phyloP scores from a whole-genome alignment of 352 stramenopile species.

The Phytophthora sansomeana region DNA sequence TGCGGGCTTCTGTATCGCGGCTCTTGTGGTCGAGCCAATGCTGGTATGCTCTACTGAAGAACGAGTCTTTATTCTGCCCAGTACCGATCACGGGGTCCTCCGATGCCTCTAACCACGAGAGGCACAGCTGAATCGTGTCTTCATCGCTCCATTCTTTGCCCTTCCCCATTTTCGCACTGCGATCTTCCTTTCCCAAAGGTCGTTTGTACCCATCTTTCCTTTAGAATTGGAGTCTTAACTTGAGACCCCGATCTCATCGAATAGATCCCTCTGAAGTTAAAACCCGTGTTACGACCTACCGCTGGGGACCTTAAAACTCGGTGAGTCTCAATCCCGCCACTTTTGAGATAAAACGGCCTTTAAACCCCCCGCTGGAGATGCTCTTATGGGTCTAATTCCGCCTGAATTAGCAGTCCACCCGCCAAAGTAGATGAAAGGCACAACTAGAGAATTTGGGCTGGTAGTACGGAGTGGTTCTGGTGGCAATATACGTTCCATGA shows the following conservation, averaged over 20 bases:
- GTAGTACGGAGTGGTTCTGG: too few relatives aligned
- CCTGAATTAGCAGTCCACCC: too few relatives aligned
- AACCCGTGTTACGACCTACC: background rate
- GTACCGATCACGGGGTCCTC: background rate
- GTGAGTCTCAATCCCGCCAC: too few relatives aligned
- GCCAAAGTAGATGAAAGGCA: too few relatives aligned
- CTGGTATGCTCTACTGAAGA: background rate
- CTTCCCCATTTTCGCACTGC: constrained; percentile 3
- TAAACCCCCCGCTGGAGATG: too few relatives aligned
- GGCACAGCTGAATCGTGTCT: constrained; percentile 1
- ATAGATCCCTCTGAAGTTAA: background rate
- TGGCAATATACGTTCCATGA: too few relatives aligned
- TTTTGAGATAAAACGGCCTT: too few relatives aligned
- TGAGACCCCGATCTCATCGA: background rate
- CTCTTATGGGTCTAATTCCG: too few relatives aligned
- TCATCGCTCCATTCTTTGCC: background rate
- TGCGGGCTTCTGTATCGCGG: background rate
- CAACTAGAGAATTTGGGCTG: too few relatives aligned
- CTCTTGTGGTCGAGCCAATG: background rate
- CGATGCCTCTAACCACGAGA: constrained; percentile 5
- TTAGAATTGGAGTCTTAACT: background rate
- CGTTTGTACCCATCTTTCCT: background rate
- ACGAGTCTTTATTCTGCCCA: background rate
- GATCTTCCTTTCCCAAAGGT: background rate
- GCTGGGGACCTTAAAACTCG: too few relatives aligned